Evolutionary conservation across 495 filamentous ascomycete genomes (phyloP), one percentile per base, ranked within the genome.

Genomic region (Penicillium lividum): DNA sequence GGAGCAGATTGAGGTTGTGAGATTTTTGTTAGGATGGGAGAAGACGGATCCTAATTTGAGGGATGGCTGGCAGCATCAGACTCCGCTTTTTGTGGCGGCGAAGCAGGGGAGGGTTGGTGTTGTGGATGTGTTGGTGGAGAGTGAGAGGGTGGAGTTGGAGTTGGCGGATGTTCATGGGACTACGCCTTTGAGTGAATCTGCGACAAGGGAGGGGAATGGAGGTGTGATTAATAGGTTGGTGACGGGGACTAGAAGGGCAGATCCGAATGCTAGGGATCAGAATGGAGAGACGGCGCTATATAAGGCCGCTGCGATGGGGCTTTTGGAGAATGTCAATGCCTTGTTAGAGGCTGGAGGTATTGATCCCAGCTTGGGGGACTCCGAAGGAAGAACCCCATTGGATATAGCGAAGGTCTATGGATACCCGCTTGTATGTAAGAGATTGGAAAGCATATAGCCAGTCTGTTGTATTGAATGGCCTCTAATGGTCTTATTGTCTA

Each of bases 1-100:
- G 4, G 54, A 57, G 3, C 53, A 56, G 10, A 27, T 60, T n/a
- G 60, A 59, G 3, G 58, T 68, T 28, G 64, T 64, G 5, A 28
- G 53, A 42, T 61, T 55, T 13, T 34, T 68, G 13, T 33, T 66
- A 11, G 15, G 10, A 3, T 68, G 66, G 66, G 51, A 60, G n/a
- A 58, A 52, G 30, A 67, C 63, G 1, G 53, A 68, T 48, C 66
- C 66, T 15, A 68, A 68, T 52, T 25, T 66, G 7, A 52, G 62
- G 4, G 62, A 66, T 28, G 45, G 43, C 15, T 68, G 66, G 66
- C 51, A 56, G 50, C 59, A 55, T 15, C 56, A 62, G 22, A 63
- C 63, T 5, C 66, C 68, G 5, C 45, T 71, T 40, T 64, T 67
- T 30, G 43, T 46, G 5, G 68, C 68, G 9, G 53, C 61, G 0